Percentiles rank a stretch among this genome's conserved stretches.
Evolutionary conservation across 2,329 filamentous ascomycete species (phyloP).

Genomic region (Epichloe typhina): DNA sequence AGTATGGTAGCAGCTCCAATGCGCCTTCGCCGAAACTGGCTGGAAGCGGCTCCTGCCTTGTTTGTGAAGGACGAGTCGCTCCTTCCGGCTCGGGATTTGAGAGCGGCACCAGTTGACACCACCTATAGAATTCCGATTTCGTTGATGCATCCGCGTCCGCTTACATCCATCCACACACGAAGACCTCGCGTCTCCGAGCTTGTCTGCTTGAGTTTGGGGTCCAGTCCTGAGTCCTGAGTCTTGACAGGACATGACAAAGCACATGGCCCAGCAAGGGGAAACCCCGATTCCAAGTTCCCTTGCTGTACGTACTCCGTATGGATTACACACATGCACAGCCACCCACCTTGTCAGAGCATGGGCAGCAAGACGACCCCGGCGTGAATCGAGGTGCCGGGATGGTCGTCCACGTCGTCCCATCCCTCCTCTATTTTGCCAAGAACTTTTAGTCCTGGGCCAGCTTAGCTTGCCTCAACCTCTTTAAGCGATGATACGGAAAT

Average conservation of each 20-base stretch:
- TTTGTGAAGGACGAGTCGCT: neutral
- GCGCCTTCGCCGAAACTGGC: neutral
- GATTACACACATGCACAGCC: neutral
- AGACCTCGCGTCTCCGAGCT: neutral
- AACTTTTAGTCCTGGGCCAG: neutral
- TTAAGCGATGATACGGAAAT: neutral
- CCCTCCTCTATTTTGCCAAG: conserved; percentile 22
- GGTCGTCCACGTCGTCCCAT: conserved; percentile 23
- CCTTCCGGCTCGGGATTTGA: neutral
- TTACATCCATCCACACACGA: neutral
- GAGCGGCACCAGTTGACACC: neutral
- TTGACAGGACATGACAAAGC: neutral
- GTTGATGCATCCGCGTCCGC: too few relatives aligned
- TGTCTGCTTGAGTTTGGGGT: neutral
- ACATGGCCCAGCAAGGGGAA: neutral
- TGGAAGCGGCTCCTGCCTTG: neutral
- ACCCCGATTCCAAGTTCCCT: neutral
- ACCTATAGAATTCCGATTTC: too few relatives aligned
- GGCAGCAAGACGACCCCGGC: conserved; percentile 5
- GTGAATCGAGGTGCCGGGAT: conserved; percentile 8
- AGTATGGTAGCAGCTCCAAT: neutral
- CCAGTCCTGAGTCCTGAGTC: neutral
- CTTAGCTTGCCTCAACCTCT: neutral
- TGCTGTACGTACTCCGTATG: too few relatives aligned
- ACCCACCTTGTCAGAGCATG: neutral